phyloP scores from a whole-genome alignment of 2,329 filamentous ascomycete species.

The Reticulascus tulasneorum region DNA sequence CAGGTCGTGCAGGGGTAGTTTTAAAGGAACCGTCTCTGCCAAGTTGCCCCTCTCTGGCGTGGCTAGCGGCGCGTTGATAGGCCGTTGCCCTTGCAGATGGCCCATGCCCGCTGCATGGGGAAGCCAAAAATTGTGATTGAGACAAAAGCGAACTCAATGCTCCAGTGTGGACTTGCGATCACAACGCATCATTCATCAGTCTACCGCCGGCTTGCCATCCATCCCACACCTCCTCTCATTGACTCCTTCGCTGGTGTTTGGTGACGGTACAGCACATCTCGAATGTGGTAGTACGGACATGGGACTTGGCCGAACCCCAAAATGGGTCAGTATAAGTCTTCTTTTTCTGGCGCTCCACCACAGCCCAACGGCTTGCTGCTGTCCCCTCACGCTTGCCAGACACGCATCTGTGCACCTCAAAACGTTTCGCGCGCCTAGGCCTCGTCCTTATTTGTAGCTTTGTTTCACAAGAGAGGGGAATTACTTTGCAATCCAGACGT shows the following conservation, averaged over 20 bases:
- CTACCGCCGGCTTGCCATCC: neutral
- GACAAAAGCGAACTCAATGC: no score
- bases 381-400: conserved; percentile 5
- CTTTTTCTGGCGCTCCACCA: neutral
- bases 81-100: no score
- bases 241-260: conserved; percentile 1
- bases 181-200: no score
- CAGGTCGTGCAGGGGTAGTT: no score
- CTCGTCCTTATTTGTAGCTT: conserved; percentile 18
- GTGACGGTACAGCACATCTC: conserved; percentile 6
- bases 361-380: conserved; percentile 4
- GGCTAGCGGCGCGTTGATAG: no score
- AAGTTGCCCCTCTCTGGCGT: no score
- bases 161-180: no score
- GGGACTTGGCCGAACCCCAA: conserved; percentile 27
- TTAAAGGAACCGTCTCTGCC: no score
- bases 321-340: conserved; percentile 27
- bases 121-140: no score
- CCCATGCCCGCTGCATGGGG: no score
- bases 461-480: conserved; percentile 27
- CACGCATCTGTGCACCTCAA: conserved; percentile 15
- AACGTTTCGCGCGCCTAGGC: conserved; percentile 14
- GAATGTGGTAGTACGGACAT: conserved; percentile 25
- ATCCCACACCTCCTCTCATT: neutral
- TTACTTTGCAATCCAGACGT: no score